These are phyloP conservation scores for Trebouxia sp. DNA, from an alignment of 139 green algal genomes.

Conservation along the genomic window DNA sequence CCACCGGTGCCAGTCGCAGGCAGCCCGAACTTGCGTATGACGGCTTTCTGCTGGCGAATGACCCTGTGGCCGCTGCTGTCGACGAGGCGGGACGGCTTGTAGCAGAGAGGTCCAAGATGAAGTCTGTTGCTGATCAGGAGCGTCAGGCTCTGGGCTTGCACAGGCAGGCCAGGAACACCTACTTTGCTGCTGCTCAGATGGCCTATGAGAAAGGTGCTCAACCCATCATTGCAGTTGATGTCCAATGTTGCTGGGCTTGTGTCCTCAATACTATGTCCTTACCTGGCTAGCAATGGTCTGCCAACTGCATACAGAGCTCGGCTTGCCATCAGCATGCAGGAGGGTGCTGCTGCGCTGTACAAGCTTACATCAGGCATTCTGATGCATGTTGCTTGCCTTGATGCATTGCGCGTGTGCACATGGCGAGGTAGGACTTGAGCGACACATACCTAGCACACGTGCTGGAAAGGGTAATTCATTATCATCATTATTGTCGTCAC, in stretches of 20 bases:
- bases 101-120: not conserved
- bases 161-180: not conserved
- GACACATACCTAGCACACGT: too few relatives aligned
- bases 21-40: too few relatives aligned
- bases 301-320: not conserved
- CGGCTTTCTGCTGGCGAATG: not conserved
- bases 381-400: too few relatives aligned
- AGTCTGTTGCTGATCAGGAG: conserved; percentile 8
- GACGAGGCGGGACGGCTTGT: not conserved
- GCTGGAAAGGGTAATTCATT: too few relatives aligned
- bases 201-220: conserved; percentile 24
- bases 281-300: not conserved
- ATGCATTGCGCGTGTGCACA: too few relatives aligned
- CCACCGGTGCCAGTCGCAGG: too few relatives aligned
- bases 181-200: conserved; percentile 4
- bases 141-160: not conserved
- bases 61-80: conserved; percentile 14
- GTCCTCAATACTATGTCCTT: not conserved
- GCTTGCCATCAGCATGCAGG: not conserved
- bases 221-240: not conserved
- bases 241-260: not conserved
- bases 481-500: too few relatives aligned
- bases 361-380: not conserved
- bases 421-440: too few relatives aligned
- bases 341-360: not conserved